phyloP scores from a whole-genome alignment of 805 yeast genomes.

The Pichia nanzhaoensis region DNA sequence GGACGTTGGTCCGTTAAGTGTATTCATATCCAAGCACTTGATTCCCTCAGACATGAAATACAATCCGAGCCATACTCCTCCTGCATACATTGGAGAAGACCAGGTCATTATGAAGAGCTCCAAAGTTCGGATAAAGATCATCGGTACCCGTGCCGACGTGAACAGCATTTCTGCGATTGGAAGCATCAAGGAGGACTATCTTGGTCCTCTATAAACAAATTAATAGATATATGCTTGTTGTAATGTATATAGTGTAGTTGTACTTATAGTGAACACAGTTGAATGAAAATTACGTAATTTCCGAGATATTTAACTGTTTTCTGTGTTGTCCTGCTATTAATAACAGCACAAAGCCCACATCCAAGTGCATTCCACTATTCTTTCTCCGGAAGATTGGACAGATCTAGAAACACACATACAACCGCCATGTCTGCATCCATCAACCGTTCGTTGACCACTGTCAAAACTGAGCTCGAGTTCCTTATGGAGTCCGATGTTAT shows the following conservation, averaged over 20 bases:
- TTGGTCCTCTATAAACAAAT: conserved; percentile 82
- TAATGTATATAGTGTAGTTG: not conserved
- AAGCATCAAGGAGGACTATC: conserved; percentile 93
- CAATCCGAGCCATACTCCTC: conserved; percentile 95
- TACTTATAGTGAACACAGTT: not conserved
- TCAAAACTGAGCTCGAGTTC: conserved; percentile 71
- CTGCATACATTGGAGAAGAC: conserved; percentile 94
- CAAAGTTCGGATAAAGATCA: conserved; percentile 87
- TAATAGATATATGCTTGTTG: too few species aligned
- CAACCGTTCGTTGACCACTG: conserved; percentile 71
- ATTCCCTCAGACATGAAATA: conserved; percentile 91
- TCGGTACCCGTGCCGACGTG: conserved; percentile 96
- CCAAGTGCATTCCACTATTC: too few species aligned
- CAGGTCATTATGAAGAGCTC: conserved; percentile 93
- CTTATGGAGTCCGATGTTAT: conserved; percentile 69
- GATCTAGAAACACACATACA: not conserved
- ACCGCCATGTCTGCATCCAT: conserved; percentile 44
- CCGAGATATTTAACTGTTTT: too few species aligned
- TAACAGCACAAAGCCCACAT: too few species aligned
- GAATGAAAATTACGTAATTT: too few species aligned
- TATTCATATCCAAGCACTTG: conserved; percentile 89
- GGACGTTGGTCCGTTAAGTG: conserved; percentile 94
- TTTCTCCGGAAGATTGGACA: not conserved
- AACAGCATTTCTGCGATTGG: conserved; percentile 97
- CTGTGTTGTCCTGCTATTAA: too few species aligned